phyloP scores from a whole-genome alignment of 352 stramenopile species.

The Achlya hypogyna region DNA sequence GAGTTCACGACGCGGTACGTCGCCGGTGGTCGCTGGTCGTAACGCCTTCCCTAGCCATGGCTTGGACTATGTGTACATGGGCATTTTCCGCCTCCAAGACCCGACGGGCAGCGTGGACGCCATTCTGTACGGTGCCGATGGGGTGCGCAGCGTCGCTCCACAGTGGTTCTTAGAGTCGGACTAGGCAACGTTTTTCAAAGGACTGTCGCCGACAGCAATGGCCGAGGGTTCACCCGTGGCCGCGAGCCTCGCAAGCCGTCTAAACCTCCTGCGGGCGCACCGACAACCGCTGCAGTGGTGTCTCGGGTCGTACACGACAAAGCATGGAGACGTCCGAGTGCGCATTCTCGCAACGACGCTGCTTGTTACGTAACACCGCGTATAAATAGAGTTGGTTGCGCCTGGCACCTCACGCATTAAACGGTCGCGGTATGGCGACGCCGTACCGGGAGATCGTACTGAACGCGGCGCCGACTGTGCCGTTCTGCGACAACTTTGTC shows the following conservation, averaged over 20 bases:
- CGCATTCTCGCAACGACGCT: neutral
- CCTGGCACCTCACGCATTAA: neutral
- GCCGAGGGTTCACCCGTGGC: too few relatives aligned
- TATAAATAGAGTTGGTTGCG: neutral
- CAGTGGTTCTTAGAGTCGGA: too few relatives aligned
- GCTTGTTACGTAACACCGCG: neutral
- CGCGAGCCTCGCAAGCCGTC: too few relatives aligned
- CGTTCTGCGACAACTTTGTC: conserved; percentile 77
- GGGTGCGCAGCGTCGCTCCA: too few relatives aligned
- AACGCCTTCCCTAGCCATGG: neutral
- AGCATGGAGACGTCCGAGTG: neutral
- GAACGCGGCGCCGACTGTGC: neutral
- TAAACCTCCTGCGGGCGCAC: neutral
- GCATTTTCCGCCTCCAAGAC: conserved; percentile 1
- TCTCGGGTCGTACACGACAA: neutral
- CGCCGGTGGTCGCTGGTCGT: neutral
- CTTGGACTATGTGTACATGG: neutral
- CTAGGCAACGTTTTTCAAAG: too few relatives aligned
- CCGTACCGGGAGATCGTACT: neutral
- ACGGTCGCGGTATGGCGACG: neutral
- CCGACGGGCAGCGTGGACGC: neutral
- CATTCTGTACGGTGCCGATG: conserved; percentile 2
- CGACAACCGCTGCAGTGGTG: neutral
- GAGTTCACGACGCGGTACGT: neutral
- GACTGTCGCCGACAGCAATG: too few relatives aligned